phyloP scores from a whole-genome alignment of 148 eudicot species.

The Nepenthes gracilis region DNA sequence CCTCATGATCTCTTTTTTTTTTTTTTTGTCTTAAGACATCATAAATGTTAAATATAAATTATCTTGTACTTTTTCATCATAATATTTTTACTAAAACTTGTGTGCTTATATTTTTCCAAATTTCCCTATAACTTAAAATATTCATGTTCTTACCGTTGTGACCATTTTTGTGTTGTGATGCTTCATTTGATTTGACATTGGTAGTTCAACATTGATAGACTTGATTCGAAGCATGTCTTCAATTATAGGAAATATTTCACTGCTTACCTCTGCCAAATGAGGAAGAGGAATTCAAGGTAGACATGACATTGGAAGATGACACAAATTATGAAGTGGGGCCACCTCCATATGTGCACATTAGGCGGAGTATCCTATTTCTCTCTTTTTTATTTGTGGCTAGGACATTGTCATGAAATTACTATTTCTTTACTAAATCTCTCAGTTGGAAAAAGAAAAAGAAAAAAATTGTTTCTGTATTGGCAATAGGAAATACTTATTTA shows the following conservation, averaged over 20 bases:
- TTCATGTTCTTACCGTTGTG: too few relatives aligned
- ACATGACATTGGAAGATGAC: slow-evolving; percentile 32
- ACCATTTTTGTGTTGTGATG: too few relatives aligned
- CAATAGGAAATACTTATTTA: background rate
- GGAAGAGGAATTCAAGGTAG: slow-evolving; percentile 66
- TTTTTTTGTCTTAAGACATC: too few relatives aligned
- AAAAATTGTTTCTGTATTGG: background rate
- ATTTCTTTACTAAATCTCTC: background rate
- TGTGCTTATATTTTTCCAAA: too few relatives aligned
- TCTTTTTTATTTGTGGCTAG: background rate
- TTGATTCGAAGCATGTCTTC: background rate
- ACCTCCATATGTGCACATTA: slow-evolving; percentile 66
- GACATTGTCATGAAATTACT: background rate
- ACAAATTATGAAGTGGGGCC: slow-evolving; percentile 39
- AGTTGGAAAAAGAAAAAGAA: background rate
- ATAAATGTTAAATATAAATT: too few relatives aligned
- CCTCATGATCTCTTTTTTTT: too few relatives aligned
- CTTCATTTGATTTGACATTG: too few relatives aligned
- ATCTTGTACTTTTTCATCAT: too few relatives aligned
- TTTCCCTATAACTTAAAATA: too few relatives aligned
- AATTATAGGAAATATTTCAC: slow-evolving; percentile 13
- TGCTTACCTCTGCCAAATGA: slow-evolving; percentile 59
- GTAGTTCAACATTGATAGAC: background rate
- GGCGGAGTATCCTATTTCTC: slow-evolving; percentile 77
- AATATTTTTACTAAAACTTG: too few relatives aligned